Evolutionary conservation across 1,284 basidiomycete genomes (phyloP).

Genomic region (Tilletia horrida): DNA sequence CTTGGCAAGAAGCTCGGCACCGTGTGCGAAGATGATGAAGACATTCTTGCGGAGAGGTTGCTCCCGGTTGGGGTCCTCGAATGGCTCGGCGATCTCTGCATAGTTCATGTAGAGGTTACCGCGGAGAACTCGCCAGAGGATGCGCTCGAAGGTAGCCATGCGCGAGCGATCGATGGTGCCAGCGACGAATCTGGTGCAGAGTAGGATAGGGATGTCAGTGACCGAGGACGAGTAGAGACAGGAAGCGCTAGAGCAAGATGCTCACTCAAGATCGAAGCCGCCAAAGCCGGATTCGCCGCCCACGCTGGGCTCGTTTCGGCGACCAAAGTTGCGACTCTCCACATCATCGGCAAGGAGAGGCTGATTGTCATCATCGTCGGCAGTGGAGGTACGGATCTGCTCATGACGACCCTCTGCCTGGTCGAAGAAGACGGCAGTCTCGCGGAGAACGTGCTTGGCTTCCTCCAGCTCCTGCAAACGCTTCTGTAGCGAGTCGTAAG

Average conservation of each 20-base stretch:
- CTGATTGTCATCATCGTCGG: slow-evolving; percentile 73
- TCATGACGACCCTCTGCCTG: slow-evolving; percentile 76
- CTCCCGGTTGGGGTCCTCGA: slow-evolving; percentile 74
- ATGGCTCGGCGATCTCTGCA: slow-evolving; percentile 84
- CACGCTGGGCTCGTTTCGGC: slow-evolving; percentile 34
- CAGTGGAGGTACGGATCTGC: slow-evolving; percentile 77
- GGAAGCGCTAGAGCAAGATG: neutral
- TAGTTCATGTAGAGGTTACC: slow-evolving; percentile 99
- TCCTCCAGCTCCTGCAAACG: slow-evolving; percentile 84
- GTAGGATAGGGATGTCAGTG: slow-evolving; percentile 22
- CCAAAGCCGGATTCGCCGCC: slow-evolving; percentile 53
- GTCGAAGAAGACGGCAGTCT: slow-evolving; percentile 95
- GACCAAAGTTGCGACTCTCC: slow-evolving; percentile 60
- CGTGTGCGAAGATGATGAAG: slow-evolving; percentile 99
- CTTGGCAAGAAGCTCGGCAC: slow-evolving; percentile 85
- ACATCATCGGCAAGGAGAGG: slow-evolving; percentile 82
- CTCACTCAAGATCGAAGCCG: slow-evolving; percentile 67
- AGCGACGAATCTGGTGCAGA: slow-evolving; percentile 72
- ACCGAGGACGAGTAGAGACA: slow-evolving; percentile 7
- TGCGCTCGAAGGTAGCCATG: slow-evolving; percentile 90
- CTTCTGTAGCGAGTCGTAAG: slow-evolving; percentile 83
- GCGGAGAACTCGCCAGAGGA: slow-evolving; percentile 94
- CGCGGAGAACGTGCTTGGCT: slow-evolving; percentile 80
- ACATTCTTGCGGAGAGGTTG: slow-evolving; percentile 72
- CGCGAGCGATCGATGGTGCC: slow-evolving; percentile 92